phyloP scores from a whole-genome alignment of 495 filamentous ascomycete genomes.

The Penicillium canariense region DNA sequence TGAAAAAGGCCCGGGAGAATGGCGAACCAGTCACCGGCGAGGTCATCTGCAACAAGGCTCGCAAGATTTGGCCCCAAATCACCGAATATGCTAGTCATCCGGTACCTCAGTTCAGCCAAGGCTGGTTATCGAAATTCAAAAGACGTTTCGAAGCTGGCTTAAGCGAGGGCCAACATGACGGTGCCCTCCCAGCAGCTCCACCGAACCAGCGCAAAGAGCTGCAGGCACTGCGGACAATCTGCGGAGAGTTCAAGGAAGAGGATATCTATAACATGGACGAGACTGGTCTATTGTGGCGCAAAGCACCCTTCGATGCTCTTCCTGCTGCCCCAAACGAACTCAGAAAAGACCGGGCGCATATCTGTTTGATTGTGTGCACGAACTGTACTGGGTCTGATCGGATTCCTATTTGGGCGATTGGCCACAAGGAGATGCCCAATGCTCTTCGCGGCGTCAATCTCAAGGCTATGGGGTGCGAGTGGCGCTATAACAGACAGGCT shows the following conservation, averaged over 20 bases:
- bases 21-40: constrained; percentile 11
- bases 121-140: constrained; percentile 28
- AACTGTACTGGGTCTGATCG: constrained; percentile 25
- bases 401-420: constrained; percentile 22
- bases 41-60: constrained; percentile 14
- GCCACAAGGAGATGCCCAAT: constrained; percentile 17
- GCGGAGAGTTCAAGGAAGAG: constrained; percentile 17
- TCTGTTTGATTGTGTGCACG: constrained; percentile 21
- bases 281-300: constrained; percentile 24
- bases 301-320: constrained; percentile 12
- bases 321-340: background rate
- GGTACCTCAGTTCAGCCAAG: constrained; percentile 22
- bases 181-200: background rate
- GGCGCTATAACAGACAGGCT: constrained; percentile 21
- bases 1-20: constrained; percentile 7
- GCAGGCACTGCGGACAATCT: constrained; percentile 12
- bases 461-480: constrained; percentile 10
- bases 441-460: constrained; percentile 15
- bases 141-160: constrained; percentile 12
- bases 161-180: background rate
- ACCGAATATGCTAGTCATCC: constrained; percentile 12
- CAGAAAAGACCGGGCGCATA: constrained; percentile 16
- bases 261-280: constrained; percentile 31
- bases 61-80: constrained; percentile 19
- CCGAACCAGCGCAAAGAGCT: constrained; percentile 4